phyloP scores from a whole-genome alignment of 768 basidiomycete species.

The Psilocybe tampanensis region DNA sequence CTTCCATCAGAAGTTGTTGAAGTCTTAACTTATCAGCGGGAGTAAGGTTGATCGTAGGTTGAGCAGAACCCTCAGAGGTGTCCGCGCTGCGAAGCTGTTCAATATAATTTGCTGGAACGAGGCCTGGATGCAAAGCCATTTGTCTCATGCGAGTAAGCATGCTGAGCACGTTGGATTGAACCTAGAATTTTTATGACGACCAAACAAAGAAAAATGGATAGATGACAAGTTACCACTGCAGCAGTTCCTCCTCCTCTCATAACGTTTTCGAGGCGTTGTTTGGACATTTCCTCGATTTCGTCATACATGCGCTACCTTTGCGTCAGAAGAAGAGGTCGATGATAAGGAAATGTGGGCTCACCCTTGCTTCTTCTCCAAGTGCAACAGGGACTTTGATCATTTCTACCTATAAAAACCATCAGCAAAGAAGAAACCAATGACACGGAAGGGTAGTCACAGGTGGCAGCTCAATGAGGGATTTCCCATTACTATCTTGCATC shows the following conservation, averaged over 20 bases:
- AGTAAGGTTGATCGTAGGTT: constrained; percentile 41
- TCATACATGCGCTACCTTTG: constrained; percentile 61
- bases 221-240: constrained; percentile 37
- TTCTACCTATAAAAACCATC: constrained; percentile 55
- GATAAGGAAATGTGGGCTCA: constrained; percentile 30
- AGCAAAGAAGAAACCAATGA: not conserved
- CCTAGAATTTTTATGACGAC: constrained; percentile 35
- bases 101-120: constrained; percentile 72
- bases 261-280: constrained; percentile 59
- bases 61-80: constrained; percentile 30
- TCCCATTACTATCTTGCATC: constrained; percentile 86
- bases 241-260: constrained; percentile 43
- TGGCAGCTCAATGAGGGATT: constrained; percentile 74
- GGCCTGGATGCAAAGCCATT: constrained; percentile 74
- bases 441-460: constrained; percentile 39
- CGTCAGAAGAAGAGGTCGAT: not conserved
- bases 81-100: constrained; percentile 56
- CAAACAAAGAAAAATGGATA: not conserved
- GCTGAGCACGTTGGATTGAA: constrained; percentile 70
- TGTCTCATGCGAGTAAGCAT: constrained; percentile 90
- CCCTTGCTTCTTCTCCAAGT: constrained; percentile 65
- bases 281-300: constrained; percentile 63
- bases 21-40: constrained; percentile 56
- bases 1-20: constrained; percentile 59
- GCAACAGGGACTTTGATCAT: constrained; percentile 74